Percentiles rank a stretch among this genome's conserved stretches.
These are phyloP conservation scores for Fusarium protoensiforme DNA, from an alignment of 2,329 filamentous ascomycete species.

Conservation along the genomic window DNA sequence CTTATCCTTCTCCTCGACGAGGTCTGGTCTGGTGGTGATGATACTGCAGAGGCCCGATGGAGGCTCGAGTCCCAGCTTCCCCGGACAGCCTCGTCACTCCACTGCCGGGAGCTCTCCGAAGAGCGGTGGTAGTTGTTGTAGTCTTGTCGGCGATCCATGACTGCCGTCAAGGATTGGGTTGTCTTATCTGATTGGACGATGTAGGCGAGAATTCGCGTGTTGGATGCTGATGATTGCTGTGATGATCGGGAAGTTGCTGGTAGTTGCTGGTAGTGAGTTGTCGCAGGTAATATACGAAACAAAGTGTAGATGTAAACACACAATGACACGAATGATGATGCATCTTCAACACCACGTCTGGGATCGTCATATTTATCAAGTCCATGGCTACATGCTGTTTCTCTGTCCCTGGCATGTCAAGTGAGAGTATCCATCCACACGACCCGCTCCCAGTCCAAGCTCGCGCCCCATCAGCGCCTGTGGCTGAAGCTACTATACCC, in stretches of 20 bases:
- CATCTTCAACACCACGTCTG: neutral
- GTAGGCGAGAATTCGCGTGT: neutral
- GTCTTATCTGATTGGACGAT: conserved; percentile 18
- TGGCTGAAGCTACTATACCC: conserved; percentile 40
- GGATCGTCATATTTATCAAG: conserved; percentile 25
- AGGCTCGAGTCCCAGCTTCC: conserved; percentile 41
- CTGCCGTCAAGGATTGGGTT: conserved; percentile 4
- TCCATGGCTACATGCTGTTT: conserved; percentile 1
- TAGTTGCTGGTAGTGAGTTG: neutral
- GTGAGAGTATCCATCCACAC: conserved; percentile 1
- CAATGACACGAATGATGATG: conserved; percentile 10
- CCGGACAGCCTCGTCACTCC: conserved; percentile 43
- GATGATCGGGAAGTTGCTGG: neutral
- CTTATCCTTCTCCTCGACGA: conserved; percentile 28
- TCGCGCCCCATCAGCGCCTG: conserved; percentile 27
- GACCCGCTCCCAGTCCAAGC: conserved; percentile 1
- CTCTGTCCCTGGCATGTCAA: conserved; percentile 34
- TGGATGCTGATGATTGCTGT: conserved; percentile 11
- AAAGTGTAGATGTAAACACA: neutral
- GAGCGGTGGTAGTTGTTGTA: conserved; percentile 17
- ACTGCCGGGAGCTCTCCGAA: conserved; percentile 41
- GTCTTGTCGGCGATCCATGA: conserved; percentile 37
- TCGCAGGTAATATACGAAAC: neutral
- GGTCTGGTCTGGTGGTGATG: conserved; percentile 33
- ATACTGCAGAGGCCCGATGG: conserved; percentile 31